Base-by-base conservation (phyloP, 2,329 filamentous ascomycete species). In the Cladosporium sp. region DNA sequence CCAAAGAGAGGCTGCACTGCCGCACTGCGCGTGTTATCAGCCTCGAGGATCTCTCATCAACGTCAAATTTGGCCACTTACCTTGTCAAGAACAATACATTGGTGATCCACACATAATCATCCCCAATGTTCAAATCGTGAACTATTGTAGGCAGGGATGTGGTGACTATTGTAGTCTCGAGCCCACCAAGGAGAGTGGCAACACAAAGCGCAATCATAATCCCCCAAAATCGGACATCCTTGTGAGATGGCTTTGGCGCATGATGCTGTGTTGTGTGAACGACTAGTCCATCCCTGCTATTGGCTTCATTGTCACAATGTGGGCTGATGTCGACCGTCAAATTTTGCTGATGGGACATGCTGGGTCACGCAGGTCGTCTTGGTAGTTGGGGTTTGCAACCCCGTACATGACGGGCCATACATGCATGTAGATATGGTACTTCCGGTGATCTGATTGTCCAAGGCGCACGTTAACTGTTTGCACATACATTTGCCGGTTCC, bases 1-100 rank as follows among this genome's bases (percentile, higher is more conserved):
- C 49, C 61, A 28, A 38, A 65, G 3, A 67, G 61, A 24, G 65
- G 65, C 18, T 59, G 41, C 41, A 47, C 41, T 18, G 41, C 41
- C 6, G 41, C 41, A 47, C 41, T 47, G 7, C 41, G 41, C 12
- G 21, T 21, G 41, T 2, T 21, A 21, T 47, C 41, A 47, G 41
- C 21, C 14, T 47, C 21, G 15, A 21, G 6, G n/a, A n/a, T 18
- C 4, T 21, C 21, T 18, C 15, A 21, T n/a, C 21, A 7, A 18
- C 8, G 41, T 47, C 21, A 6, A 47, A 8, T 18, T 4, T 47
- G 41, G 41, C 2, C 21, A 21, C 11, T 47, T 21, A 47, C 41
- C 41, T 47, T 47, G 41, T 47, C 41, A 47, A 47, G 14, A 47
- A 47, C 41, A 47, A 21, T 6, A 21, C 15, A 47, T 47, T 47